phyloP scores from a whole-genome alignment of 2,329 filamentous ascomycete species.

The Tolypocladium capitatum region DNA sequence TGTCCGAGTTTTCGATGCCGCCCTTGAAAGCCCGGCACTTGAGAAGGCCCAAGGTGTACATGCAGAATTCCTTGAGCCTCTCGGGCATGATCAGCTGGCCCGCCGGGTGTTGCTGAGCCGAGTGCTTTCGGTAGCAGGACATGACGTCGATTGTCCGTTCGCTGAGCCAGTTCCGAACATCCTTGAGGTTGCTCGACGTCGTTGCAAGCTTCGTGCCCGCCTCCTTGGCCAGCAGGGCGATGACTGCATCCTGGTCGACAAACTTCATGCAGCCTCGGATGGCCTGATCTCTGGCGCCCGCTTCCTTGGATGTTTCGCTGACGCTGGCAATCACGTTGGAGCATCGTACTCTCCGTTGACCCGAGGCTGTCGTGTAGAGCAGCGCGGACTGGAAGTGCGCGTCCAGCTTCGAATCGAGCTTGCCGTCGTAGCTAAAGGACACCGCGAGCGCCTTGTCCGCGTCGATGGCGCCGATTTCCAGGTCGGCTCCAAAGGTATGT shows the following conservation, averaged over 20 bases:
- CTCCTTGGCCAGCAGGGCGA: conserved; percentile 82
- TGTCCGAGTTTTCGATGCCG: conserved; percentile 79
- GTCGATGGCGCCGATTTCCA: conserved; percentile 86
- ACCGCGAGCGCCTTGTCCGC: conserved; percentile 88
- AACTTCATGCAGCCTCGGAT: conserved; percentile 80
- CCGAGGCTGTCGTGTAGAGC: conserved; percentile 82
- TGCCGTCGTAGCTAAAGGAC: conserved; percentile 89
- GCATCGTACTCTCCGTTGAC: conserved; percentile 81
- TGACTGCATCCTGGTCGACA: conserved; percentile 89
- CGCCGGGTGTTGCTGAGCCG: conserved; percentile 71
- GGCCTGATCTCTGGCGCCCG: conserved; percentile 29
- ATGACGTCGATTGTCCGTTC: conserved; percentile 91
- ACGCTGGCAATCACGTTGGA: conserved; percentile 89
- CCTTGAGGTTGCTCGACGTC: conserved; percentile 62
- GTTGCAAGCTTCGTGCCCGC: conserved; percentile 70
- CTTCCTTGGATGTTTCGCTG: conserved; percentile 46
- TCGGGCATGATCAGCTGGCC: conserved; percentile 92
- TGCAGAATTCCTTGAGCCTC: conserved; percentile 88
- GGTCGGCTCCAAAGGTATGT: conserved; percentile 85
- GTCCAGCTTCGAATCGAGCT: conserved; percentile 91
- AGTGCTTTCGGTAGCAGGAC: conserved; percentile 84
- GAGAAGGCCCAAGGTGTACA: conserved; percentile 84
- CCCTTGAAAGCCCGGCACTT: conserved; percentile 92
- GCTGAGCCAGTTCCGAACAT: conserved; percentile 68
- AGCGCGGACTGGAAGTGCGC: conserved; percentile 95